Percentiles rank a stretch among this genome's conserved stretches.
Evolutionary conservation across 2,329 filamentous ascomycete genomes (phyloP).

Genomic region (Didymella segeticola): DNA sequence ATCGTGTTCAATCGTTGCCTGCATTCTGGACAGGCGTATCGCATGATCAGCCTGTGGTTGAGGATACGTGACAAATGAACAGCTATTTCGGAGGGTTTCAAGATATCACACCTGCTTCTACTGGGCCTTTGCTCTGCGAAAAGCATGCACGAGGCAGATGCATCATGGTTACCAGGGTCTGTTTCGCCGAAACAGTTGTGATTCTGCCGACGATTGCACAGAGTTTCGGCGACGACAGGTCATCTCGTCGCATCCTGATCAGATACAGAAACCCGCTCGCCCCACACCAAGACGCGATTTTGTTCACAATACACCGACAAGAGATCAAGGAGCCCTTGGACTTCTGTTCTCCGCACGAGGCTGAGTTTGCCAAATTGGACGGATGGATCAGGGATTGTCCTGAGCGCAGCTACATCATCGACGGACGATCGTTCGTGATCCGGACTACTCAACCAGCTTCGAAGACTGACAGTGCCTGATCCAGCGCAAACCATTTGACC

Average conservation of each 20-base stretch:
- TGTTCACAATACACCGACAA: neutral
- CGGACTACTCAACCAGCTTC: neutral
- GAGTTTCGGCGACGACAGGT: slow-evolving; percentile 13
- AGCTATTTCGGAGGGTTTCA: neutral
- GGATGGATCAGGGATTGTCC: slow-evolving; percentile 1
- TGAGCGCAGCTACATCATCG: slow-evolving; percentile 15
- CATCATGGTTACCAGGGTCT: slow-evolving; percentile 1
- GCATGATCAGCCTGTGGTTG: neutral
- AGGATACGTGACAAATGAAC: neutral
- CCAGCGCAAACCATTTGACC: slow-evolving; percentile 12
- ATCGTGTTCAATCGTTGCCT: neutral
- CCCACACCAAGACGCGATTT: neutral
- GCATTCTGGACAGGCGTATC: neutral
- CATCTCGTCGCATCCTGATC: slow-evolving; percentile 2
- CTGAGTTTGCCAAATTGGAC: slow-evolving; percentile 3
- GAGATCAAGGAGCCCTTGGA: neutral
- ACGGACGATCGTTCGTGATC: slow-evolving; percentile 6
- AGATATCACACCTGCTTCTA: neutral
- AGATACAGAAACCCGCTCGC: neutral
- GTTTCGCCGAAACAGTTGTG: neutral
- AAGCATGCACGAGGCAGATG: slow-evolving; percentile 9
- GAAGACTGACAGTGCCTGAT: neutral
- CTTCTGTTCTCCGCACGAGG: neutral
- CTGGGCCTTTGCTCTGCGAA: neutral
- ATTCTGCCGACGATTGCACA: slow-evolving; percentile 11